Evolutionary conservation across 352 stramenopile species (phyloP).

Genomic region (Phytophthora sansomeana): DNA sequence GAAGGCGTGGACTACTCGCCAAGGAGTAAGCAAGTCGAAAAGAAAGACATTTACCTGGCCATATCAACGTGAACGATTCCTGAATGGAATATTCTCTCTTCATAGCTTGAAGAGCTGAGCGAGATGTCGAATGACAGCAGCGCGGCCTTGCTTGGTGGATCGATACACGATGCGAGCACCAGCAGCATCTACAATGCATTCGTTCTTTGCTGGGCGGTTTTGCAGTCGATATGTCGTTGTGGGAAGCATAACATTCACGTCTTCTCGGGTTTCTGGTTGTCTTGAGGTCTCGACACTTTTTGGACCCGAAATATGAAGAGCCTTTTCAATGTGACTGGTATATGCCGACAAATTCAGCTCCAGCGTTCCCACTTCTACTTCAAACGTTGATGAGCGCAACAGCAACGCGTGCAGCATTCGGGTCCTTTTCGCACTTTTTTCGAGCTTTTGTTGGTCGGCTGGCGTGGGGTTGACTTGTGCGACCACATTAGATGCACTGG

Average conservation of each 20-base stretch:
- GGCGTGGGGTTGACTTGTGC: not conserved
- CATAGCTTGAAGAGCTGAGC: conserved; percentile 41
- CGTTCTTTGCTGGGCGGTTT: conserved; percentile 59
- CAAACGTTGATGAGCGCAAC: conserved; percentile 59
- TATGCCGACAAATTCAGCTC: conserved; percentile 56
- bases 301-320: conserved; percentile 14
- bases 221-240: conserved; percentile 47
- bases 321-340: conserved; percentile 55
- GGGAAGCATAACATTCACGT: conserved; percentile 49
- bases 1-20: conserved; percentile 9
- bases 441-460: conserved; percentile 23
- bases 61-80: conserved; percentile 62
- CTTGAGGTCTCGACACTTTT: conserved; percentile 13
- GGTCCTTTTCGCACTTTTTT: conserved; percentile 42
- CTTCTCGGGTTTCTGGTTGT: conserved; percentile 49
- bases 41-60: conserved; percentile 55
- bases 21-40: conserved; percentile 18
- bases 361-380: conserved; percentile 53
- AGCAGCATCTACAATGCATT: conserved; percentile 59
- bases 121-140: conserved; percentile 62
- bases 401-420: conserved; percentile 68
- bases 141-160: conserved; percentile 63
- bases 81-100: not conserved
- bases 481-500: conserved; percentile 5
- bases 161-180: conserved; percentile 58